Evolutionary conservation across 805 yeast species (phyloP), one percentile per base, ranked within the genome.

Genomic region (Kodamaea kaohsiungensis): DNA sequence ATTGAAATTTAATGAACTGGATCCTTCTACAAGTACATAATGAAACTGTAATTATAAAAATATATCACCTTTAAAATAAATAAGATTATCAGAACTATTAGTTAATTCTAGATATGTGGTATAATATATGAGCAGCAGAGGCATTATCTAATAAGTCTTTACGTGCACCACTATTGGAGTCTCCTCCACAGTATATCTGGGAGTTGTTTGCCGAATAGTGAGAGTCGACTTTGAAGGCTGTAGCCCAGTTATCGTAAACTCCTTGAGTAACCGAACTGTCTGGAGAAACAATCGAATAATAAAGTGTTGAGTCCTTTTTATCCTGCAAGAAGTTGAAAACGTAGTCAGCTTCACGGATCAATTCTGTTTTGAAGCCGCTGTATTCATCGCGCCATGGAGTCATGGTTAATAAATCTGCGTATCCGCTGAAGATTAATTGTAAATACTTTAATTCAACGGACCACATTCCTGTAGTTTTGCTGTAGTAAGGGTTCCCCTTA

Each of bases 361-460:
- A 56, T 38, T 56, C 64, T 1, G 13, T 22, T 38, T 57, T 58
- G 43, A 35, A 53, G n/a, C 19, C 46, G 3, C 22, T 25, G 39
- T 43, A 50, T 2, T 43, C 54, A 16, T 25, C 19, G 9, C 16
- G 42, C 48, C 54, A 52, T 19, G 48, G 46, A 19, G 49, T 46
- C 15, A 45, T 27, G 13, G 47, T 46, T 13, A 56, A 40, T 45
- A 67, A 58, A 50, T 67, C 71, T 9, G 58, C 60, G 42, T 61
- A 57, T 0, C 72, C 72, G 3, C 54, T 57, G 48, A 59, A 66
- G 15, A 66, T 53, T 17, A 68, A 56, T 43, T 67, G 64, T 8
- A 56, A 51, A 53, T 67, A 68, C 38, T 62, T 56, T 42, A 65
- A 52, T 13, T 50, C 54, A 55, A 66, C 65, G 46, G 65, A 64